These are phyloP conservation scores for Pseudonectria buxi DNA, from an alignment of 2,329 filamentous ascomycete genomes.

Conservation along the genomic window DNA sequence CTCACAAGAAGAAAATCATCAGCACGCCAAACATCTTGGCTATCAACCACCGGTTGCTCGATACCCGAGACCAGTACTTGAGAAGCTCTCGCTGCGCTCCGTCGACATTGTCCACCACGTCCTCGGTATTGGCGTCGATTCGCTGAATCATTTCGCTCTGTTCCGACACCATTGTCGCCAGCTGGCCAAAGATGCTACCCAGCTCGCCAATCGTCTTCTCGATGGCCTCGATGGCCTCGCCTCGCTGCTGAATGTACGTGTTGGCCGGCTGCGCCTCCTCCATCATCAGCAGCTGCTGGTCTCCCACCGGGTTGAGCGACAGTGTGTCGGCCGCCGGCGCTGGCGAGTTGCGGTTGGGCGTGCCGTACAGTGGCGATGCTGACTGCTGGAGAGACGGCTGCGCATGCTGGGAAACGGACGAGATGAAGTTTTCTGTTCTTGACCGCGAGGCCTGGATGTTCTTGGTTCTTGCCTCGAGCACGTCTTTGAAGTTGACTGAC, in stretches of 20 bases:
- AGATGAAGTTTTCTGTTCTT: conserved; percentile 94
- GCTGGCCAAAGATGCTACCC: conserved; percentile 83
- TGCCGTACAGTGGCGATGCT: conserved; percentile 80
- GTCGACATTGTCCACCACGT: conserved; percentile 97
- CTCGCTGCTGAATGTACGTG: conserved; percentile 84
- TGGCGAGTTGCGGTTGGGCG: conserved; percentile 60
- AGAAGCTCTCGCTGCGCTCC: conserved; percentile 90
- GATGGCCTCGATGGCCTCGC: conserved; percentile 93
- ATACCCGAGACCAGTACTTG: conserved; percentile 94
- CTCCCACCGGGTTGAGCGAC: conserved; percentile 72
- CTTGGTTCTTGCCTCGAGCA: conserved; percentile 91
- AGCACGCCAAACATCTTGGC: conserved; percentile 74
- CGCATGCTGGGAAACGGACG: conserved; percentile 72
- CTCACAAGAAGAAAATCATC: conserved; percentile 82
- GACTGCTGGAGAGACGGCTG: conserved; percentile 64
- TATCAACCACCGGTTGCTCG: conserved; percentile 91
- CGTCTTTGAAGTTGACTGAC: conserved; percentile 92
- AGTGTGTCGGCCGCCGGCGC: conserved; percentile 68
- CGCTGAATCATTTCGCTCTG: conserved; percentile 97
- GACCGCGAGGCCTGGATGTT: conserved; percentile 94
- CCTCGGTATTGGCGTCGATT: conserved; percentile 95
- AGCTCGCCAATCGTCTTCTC: conserved; percentile 92
- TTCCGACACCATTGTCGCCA: conserved; percentile 94
- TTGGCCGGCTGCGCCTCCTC: conserved; percentile 89
- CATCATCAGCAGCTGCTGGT: conserved; percentile 81